A percentile compares a stretch with the other conserved stretches of the same genome.
Conservation (phyloP, 1,284 basidiomycete genomes). For the Melampsora americana region DNA sequence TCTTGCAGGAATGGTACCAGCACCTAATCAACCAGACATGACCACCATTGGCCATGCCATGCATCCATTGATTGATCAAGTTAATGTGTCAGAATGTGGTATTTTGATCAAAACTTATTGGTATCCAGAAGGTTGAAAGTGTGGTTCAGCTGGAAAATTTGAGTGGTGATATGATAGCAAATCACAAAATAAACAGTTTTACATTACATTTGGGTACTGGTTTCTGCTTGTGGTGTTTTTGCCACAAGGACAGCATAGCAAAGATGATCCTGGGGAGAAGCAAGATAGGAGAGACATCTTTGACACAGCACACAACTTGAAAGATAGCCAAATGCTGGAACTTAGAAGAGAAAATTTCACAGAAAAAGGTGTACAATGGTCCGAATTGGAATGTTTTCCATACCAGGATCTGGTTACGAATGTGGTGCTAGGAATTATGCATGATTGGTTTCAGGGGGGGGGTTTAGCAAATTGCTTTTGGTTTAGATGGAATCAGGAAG, state of each 20-base stretch:
- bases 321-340: not conserved
- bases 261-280: not conserved
- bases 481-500: not conserved
- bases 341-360: not conserved
- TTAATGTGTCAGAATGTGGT: not conserved
- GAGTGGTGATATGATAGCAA: not conserved
- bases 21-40: slow-evolving; percentile 4
- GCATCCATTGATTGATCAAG: not conserved
- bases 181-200: not conserved
- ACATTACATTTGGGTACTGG: not conserved
- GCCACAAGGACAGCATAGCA: not conserved
- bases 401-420: slow-evolving; percentile 1
- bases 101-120: not conserved
- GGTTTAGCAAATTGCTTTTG: not conserved
- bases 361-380: not conserved
- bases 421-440: not conserved
- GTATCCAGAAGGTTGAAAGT: not conserved
- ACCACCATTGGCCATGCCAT: not conserved
- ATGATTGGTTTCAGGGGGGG: not conserved
- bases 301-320: not conserved
- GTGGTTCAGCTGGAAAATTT: not conserved
- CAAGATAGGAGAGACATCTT: not conserved
- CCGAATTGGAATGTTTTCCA: not conserved
- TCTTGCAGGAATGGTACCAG: not conserved
- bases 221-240: not conserved